These are phyloP conservation scores for Brasenia schreberi DNA, from an alignment of 164 flowering plant genomes.

Conservation along the genomic window DNA sequence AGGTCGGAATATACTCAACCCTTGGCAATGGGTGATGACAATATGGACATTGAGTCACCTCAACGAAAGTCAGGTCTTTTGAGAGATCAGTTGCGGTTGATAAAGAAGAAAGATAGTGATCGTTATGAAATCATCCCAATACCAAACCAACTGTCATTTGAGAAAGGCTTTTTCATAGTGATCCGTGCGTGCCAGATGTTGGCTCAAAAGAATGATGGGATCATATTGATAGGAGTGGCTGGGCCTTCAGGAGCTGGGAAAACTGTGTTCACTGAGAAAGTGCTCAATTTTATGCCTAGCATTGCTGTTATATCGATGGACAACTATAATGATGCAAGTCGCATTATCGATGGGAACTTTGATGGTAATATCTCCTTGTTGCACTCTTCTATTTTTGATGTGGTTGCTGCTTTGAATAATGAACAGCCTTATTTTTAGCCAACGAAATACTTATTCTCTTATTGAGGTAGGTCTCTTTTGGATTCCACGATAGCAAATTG, in stretches of 20 bases:
- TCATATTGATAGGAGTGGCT: conserved; percentile 74
- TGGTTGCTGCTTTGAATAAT: too few species aligned
- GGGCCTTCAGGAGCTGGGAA: conserved; percentile 99
- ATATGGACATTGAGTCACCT: conserved; percentile 29
- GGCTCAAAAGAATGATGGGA: conserved; percentile 79
- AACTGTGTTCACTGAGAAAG: conserved; percentile 85
- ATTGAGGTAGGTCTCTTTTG: too few species aligned
- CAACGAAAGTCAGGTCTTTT: conserved; percentile 45
- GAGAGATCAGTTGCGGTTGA: conserved; percentile 71
- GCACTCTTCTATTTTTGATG: too few species aligned
- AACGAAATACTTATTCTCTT: too few species aligned
- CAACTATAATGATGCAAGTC: conserved; percentile 85
- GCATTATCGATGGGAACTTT: conserved; percentile 90
- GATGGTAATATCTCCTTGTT: conserved; percentile 43
- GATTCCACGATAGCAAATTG: too few species aligned
- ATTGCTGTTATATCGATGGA: conserved; percentile 93
- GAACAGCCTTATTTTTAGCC: too few species aligned
- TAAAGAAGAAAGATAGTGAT: conserved; percentile 51
- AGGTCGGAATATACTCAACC: neutral
- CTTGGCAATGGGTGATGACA: conserved; percentile 36
- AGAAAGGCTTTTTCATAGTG: conserved; percentile 86
- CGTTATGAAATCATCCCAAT: conserved; percentile 76
- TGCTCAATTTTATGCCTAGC: conserved; percentile 82
- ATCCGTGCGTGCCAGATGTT: conserved; percentile 86
- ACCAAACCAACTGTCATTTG: conserved; percentile 63